Evolutionary conservation across 352 stramenopile genomes (phyloP).

Genomic region (Thalassiosira hispida): DNA sequence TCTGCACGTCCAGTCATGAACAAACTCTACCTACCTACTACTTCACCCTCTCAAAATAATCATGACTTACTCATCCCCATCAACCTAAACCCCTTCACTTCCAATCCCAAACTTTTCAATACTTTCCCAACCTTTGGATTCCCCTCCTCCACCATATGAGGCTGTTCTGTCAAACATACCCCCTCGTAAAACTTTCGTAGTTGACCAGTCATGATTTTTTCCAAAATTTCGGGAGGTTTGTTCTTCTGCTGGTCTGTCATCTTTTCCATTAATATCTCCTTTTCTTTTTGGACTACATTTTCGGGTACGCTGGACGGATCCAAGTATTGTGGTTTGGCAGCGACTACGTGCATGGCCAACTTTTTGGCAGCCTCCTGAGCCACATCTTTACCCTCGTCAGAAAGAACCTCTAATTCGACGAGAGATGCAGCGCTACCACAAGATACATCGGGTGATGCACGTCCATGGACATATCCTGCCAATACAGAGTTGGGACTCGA

Average conservation of each 20-base stretch:
- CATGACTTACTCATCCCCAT: slow-evolving; percentile 30
- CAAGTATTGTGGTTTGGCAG: slow-evolving; percentile 91
- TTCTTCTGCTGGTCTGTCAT: slow-evolving; percentile 46
- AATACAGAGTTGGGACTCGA: slow-evolving; percentile 52
- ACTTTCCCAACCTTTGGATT: slow-evolving; percentile 70
- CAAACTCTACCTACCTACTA: no score
- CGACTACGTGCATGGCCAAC: slow-evolving; percentile 96
- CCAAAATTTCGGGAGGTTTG: slow-evolving; percentile 91
- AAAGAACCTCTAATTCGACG: slow-evolving; percentile 42
- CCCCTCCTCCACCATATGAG: slow-evolving; percentile 94
- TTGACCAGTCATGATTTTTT: slow-evolving; percentile 93
- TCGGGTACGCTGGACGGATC: slow-evolving; percentile 88
- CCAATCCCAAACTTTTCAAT: slow-evolving; percentile 54
- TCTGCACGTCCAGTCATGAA: no score
- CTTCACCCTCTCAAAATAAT: no score
- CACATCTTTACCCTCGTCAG: slow-evolving; percentile 27
- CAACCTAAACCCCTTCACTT: slow-evolving; percentile 42
- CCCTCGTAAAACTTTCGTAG: slow-evolving; percentile 93
- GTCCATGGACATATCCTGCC: slow-evolving; percentile 75
- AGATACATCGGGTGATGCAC: slow-evolving; percentile 34
- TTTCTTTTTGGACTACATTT: slow-evolving; percentile 90
- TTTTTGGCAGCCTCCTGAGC: slow-evolving; percentile 87
- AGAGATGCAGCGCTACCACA: slow-evolving; percentile 67
- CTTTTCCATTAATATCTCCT: slow-evolving; percentile 90
- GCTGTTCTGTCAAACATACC: slow-evolving; percentile 92